Evolutionary conservation across 2,329 filamentous ascomycete species (phyloP), one percentile per base, ranked within the genome.

Genomic region (Aspergillus intermedius): DNA sequence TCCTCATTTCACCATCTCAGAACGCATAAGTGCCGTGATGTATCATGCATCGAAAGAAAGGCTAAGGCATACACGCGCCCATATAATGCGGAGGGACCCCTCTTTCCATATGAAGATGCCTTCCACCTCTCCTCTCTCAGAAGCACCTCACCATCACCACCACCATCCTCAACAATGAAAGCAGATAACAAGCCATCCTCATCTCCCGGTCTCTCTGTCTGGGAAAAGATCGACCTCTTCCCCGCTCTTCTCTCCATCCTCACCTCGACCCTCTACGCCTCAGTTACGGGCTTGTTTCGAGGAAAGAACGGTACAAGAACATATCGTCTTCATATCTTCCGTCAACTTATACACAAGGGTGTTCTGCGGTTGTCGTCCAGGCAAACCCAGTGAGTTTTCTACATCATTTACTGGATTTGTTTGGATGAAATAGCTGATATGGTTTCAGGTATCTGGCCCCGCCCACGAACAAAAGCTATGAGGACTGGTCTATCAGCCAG

Each of bases 251-350:
- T 70, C 1, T 59, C 58, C 3, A 30, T 68, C 10, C 32, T 63
- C 4, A 57, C 56, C 12, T 54, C 57, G 5, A 50, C 53, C 5
- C 45, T 69, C 4, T 64, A 63, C 47, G 60, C 55, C 15, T 60
- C 66, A 19, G 51, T 69, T 23, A 64, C 67, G 4, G 69, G 65
- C 12, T 49, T 65, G 1, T 72, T 73, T 47, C 69, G 71, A 13
- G 69, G 70, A 4, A 55, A 64, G 15, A 56, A 50, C 25, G 69
- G 69, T 34, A 62, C 69, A 15, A 65, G 57, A 44, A 55, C 57
- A 5, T 72, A 68, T 46, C 53, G 50, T 15, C 58, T 66, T 35
- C 68, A 74, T 61, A 44, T 74, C 28, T 34, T 51, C 5, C 57
- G 62, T 45, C 57, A 65, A 0, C 35, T 63, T 4, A 45, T 69